Percentiles rank a stretch among this genome's conserved stretches.
phyloP scores from a whole-genome alignment of 164 flowering plant genomes.

The Dillenia suffruticosa region DNA sequence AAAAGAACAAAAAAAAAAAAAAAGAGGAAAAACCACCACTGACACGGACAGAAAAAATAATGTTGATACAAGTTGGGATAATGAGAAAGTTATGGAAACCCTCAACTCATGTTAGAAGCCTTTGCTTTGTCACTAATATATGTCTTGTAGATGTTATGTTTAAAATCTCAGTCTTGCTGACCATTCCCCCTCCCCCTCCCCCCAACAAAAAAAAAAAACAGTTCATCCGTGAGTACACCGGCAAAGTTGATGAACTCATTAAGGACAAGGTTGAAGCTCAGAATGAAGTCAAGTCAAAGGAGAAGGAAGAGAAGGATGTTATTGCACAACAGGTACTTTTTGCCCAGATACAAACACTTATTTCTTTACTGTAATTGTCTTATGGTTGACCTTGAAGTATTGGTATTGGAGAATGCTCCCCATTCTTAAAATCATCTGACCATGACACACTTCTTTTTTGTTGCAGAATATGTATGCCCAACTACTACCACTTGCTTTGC shows the following conservation, averaged over 20 bases:
- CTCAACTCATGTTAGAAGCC: too few relatives aligned
- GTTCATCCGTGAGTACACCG: constrained; percentile 87
- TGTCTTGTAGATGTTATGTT: too few relatives aligned
- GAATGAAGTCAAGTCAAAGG: constrained; percentile 82
- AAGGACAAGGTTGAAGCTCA: constrained; percentile 83
- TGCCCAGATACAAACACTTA: not conserved
- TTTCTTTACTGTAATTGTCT: not conserved
- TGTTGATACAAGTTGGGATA: too few relatives aligned
- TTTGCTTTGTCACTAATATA: too few relatives aligned
- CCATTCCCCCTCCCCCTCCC: not conserved
- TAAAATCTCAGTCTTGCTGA: too few relatives aligned
- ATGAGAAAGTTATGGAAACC: too few relatives aligned
- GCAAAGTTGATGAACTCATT: constrained; percentile 91
- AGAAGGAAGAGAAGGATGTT: constrained; percentile 88
- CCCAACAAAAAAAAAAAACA: too few relatives aligned
- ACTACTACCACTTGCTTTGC: constrained; percentile 94
- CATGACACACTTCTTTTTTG: not conserved
- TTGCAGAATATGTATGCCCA: constrained; percentile 99
- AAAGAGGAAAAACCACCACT: constrained; percentile 16
- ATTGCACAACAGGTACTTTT: constrained; percentile 83
- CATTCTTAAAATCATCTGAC: not conserved
- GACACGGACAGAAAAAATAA: too few relatives aligned
- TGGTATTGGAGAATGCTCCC: not conserved
- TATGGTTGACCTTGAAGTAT: too few relatives aligned
- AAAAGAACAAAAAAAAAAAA: not conserved